Base-by-base conservation (phyloP, 164 flowering plant species). In the Brasenia schreberi region DNA sequence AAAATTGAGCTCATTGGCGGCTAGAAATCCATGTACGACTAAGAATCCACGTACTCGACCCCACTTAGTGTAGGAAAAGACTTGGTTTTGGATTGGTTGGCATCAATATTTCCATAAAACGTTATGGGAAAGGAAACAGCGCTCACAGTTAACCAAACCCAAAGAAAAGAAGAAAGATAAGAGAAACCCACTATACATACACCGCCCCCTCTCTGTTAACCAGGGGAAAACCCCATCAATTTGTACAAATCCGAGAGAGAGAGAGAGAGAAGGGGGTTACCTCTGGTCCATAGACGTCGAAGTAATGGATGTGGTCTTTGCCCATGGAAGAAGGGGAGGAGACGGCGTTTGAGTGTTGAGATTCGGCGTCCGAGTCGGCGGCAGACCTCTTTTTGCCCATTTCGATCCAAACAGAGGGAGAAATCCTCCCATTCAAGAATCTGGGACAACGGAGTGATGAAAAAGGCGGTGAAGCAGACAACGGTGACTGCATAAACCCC, bases 251-350 rank as follows among this genome's bases (percentile, higher is more conserved):
- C 27, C 27, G 60, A 43, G 19, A 59, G 62, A 62, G 63, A 63
- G 61, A 53, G 63, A n/a, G n/a, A n/a, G n/a, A n/a, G n/a, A 66
- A 64, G 19, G 59, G 16, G 1, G n/a, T 11, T 69, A 87, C 96
- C 16, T 87, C 67, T 27, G 92, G 89, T 6, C 96, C 96, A 70
- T 89, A 89, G 45, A 89, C 64, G 67, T 89, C 89, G 68, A 73
- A 84, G 78, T 67, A 87, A 19, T 69, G 42, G 59, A 18, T 64
- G 67, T 52, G 66, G 17, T 60, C 63, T 5, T 60, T 60, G 63
- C 27, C 27, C 9, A n/a, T 60, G 63, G 27, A 19, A 3, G 53
- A 45, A 45, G 53, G 5, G 53, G 53, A 45, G 53, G 53, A 45
- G 0, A 12, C 53, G 53, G 53, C 7, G 53, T 45, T 45, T 7